Evolutionary conservation across 2,329 filamentous ascomycete species (phyloP), one percentile per base, ranked within the genome.

Genomic region (Botrytis sinoallii): DNA sequence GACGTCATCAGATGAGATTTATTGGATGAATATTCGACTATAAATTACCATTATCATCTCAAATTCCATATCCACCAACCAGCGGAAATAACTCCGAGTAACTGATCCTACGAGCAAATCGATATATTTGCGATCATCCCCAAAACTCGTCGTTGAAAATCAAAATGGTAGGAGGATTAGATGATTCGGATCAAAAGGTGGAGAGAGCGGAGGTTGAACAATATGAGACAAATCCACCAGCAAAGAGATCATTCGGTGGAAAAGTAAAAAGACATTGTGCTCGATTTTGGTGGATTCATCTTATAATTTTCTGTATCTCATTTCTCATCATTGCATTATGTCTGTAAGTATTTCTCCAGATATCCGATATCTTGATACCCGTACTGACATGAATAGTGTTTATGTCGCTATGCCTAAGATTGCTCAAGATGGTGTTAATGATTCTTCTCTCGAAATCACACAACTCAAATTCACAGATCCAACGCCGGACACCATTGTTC

Each of bases 381-480:
- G 14, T 48, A 38, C 60, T 72, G 22, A 72, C 40, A 60, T 61
- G 25, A 52, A 42, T 76, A 88, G 87, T 57, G 83, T 90, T 65
- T 90, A 86, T 77, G 88, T 90, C 70, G 88, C 81, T 4, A 88
- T 90, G 77, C 88, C 88, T 29, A 84, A 86, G 46, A 88, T 88
- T 73, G 88, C 88, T 48, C 88, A 90, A 77, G 74, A 80, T 59
- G 85, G 85, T 69, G 84, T 90, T 77, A 84, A 88, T 77, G 81
- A 84, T 46, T 86, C 88, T 1, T 84, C 82, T 5, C 81, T 90
- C 40, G 81, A 84, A 44, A 83, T 90, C 75, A 85, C 82, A 1
- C 80, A 82, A n/a, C 84, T 89, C 79, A 77, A 84, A 57, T 86
- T 90, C 75, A 84, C 83, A 25, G 79, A 87, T 22, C 88, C 89